Percentiles rank a stretch among this genome's conserved stretches.
phyloP scores from a whole-genome alignment of 2,329 filamentous ascomycete species.

The Juglanconis sp. region DNA sequence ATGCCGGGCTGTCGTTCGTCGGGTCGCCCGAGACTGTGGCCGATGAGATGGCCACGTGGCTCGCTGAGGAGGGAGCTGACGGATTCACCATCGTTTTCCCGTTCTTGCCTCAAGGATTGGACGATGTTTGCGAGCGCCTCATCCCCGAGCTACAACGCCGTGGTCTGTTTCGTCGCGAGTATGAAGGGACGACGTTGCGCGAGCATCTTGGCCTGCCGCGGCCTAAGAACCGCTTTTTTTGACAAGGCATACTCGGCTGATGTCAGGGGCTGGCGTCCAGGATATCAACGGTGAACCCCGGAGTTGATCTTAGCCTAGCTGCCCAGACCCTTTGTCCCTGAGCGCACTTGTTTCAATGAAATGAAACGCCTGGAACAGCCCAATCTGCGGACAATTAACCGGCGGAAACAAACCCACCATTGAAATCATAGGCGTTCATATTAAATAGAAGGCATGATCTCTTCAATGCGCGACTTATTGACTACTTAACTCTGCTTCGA shows the following conservation, averaged over 20 bases:
- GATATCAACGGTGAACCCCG: neutral
- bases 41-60: constrained; percentile 46
- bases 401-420: constrained; percentile 9
- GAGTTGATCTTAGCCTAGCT: too few relatives aligned
- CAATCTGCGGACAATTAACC: neutral
- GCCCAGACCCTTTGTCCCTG: neutral
- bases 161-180: constrained; percentile 49
- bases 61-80: constrained; percentile 45
- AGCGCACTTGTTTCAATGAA: constrained; percentile 13
- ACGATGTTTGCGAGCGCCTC: constrained; percentile 44
- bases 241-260: neutral
- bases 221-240: constrained; percentile 38
- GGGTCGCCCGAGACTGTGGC: constrained; percentile 47
- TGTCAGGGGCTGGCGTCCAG: neutral
- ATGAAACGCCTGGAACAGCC: constrained; percentile 10
- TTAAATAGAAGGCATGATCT: neutral
- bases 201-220: constrained; percentile 52
- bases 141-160: constrained; percentile 50
- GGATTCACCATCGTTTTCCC: constrained; percentile 51
- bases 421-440: neutral
- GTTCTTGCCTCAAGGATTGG: constrained; percentile 47
- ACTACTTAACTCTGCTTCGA: neutral
- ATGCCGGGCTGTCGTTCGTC: constrained; percentile 48
- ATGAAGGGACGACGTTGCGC: constrained; percentile 48
- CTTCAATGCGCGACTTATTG: neutral